phyloP scores from a whole-genome alignment of 352 stramenopile genomes.

The Nothophytophthora sp. region DNA sequence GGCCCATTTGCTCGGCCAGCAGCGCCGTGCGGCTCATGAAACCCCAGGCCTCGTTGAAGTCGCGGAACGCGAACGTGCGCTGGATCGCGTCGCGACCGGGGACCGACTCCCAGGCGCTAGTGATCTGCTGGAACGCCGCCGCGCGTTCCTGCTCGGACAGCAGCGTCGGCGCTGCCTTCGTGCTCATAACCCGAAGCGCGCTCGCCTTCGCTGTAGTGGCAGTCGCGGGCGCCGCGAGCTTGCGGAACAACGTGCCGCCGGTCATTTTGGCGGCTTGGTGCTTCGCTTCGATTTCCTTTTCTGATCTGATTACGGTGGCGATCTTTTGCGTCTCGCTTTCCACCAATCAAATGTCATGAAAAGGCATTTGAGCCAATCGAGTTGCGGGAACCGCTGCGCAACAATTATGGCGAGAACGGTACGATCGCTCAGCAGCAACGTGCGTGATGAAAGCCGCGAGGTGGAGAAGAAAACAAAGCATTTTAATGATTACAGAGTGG shows the following conservation, averaged over 20 bases:
- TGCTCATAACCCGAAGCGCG: conserved; percentile 14
- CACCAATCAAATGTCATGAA: no score
- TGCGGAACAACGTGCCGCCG: no score
- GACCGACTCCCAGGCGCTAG: conserved; percentile 49
- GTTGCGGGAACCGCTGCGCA: no score
- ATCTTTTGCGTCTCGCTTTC: no score
- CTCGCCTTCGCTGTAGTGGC: conserved; percentile 6
- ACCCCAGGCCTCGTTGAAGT: conserved; percentile 82
- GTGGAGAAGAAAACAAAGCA: no score
- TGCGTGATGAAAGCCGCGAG: no score
- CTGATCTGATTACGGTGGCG: no score
- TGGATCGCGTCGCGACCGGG: conserved; percentile 78
- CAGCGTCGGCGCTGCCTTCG: conserved; percentile 41
- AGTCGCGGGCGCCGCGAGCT: background rate
- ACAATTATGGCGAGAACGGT: no score
- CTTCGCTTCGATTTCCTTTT: no score
- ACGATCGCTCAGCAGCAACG: no score
- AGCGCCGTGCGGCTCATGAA: conserved; percentile 82
- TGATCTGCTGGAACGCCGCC: conserved; percentile 43
- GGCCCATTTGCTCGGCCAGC: conserved; percentile 90
- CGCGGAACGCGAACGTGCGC: conserved; percentile 80
- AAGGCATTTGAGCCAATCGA: no score
- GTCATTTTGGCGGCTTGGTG: no score
- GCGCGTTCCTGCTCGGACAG: conserved; percentile 48
- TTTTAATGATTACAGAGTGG: conserved; percentile 35